These are phyloP conservation scores for Arthromyces matolae DNA, from an alignment of 768 basidiomycete genomes.

Conservation along the genomic window DNA sequence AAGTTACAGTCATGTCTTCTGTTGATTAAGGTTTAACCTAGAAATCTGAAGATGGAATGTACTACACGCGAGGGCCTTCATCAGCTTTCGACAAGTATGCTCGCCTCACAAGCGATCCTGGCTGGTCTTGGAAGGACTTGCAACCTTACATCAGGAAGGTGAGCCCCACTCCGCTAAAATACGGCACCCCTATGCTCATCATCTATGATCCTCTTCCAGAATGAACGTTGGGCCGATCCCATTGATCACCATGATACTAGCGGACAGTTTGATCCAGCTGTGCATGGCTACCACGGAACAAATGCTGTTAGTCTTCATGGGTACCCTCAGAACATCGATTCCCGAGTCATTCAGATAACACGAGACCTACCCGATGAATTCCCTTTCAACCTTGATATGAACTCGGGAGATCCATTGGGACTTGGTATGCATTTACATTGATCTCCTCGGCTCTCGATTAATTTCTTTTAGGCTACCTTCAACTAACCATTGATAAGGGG, in stretches of 20 bases:
- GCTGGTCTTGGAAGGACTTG: no score
- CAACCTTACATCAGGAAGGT: no score
- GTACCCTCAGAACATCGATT: conserved; percentile 16
- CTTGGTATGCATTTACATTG: conserved; percentile 8
- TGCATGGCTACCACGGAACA: conserved; percentile 26
- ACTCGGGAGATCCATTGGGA: conserved; percentile 15
- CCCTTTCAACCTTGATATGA: conserved; percentile 15
- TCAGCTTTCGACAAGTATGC: no score
- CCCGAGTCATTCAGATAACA: conserved; percentile 22
- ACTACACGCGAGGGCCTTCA: no score
- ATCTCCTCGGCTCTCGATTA: background rate
- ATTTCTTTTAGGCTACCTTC: background rate
- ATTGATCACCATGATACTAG: conserved; percentile 24
- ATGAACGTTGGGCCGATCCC: no score
- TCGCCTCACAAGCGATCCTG: no score
- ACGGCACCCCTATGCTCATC: no score
- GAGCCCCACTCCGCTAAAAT: no score
- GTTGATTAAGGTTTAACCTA: no score
- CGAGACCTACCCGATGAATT: conserved; percentile 15
- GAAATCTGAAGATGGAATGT: no score
- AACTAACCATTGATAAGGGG: background rate
- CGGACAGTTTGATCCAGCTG: conserved; percentile 24
- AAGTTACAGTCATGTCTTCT: no score
- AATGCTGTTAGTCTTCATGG: conserved; percentile 22
- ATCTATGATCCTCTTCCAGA: no score